Evolutionary conservation across 164 flowering plant genomes (phyloP), one percentile per base, ranked within the genome.

Genomic region (Amborella trichopoda): DNA sequence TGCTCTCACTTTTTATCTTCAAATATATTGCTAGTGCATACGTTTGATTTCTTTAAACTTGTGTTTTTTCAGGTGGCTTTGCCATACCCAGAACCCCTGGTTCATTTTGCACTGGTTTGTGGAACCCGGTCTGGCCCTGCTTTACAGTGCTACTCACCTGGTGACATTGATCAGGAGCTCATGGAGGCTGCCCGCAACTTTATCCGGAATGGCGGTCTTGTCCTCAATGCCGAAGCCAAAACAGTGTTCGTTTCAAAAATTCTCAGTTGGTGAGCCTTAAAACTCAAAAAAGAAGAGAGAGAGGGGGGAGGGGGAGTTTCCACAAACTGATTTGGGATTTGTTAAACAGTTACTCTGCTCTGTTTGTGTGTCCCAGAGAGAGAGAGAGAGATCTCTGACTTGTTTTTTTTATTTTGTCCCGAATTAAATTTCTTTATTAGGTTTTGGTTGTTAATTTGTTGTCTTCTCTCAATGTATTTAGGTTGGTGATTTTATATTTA

Each of bases 201-300:
- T 53, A 30, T 88, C 26, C 61, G 74, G 53, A 66, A 52, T 44
- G 96, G 89, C 46, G 96, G 85, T 32, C 38, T 88, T 33, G 21
- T 57, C 22, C 28, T 81, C 50, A 80, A 88, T 65, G 27, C 60
- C 3, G 59, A 59, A 16, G 49, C 66, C 34, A 81, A 69, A 54
- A 60, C 58, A 56, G 82, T 65, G 32, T 69, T 58, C 20, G 71
- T 58, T 52, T 77, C 59, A 50, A 70, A 65, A 65, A 71, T 84
- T 20, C 67, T 84, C n/a, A 71, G 55, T 61, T 88, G 96, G 96
- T 84, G 66, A 69, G 76, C n/a, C n/a, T n/a, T n/a, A n/a, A n/a
- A n/a, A n/a, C n/a, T n/a, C n/a, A n/a, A n/a, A n/a, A n/a, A n/a
- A n/a, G n/a, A n/a, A n/a, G n/a, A n/a, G n/a, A n/a, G n/a, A n/a